phyloP scores from a whole-genome alignment of 345 rosid genomes.

The Eucalyptus cloeziana region DNA sequence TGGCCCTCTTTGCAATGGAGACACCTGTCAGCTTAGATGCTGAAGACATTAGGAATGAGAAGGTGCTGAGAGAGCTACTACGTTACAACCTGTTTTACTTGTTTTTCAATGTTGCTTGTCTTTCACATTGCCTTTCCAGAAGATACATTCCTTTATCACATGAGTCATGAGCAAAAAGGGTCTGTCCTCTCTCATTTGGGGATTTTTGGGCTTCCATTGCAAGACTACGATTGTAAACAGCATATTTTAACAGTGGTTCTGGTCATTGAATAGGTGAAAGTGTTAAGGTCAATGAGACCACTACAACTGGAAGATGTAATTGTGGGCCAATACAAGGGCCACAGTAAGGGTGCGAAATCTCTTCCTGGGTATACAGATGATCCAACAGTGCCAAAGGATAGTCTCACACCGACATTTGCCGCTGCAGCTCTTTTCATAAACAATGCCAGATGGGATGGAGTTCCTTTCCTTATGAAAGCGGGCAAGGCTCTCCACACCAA shows the following conservation, averaged over 20 bases:
- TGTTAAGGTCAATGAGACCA: slow-evolving; percentile 76
- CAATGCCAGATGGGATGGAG: slow-evolving; percentile 96
- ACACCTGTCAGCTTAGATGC: slow-evolving; percentile 95
- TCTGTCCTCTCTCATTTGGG: neutral
- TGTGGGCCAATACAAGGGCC: slow-evolving; percentile 87
- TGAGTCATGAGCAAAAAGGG: neutral
- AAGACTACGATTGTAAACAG: neutral
- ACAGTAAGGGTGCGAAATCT: slow-evolving; percentile 41
- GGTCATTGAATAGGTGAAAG: slow-evolving; percentile 52
- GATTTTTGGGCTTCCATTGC: neutral
- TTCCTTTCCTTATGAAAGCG: slow-evolving; percentile 89
- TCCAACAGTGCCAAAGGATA: slow-evolving; percentile 56
- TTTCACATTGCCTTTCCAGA: neutral
- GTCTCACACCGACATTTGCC: slow-evolving; percentile 82
- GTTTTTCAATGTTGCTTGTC: neutral
- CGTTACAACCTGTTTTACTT: neutral
- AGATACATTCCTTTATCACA: neutral
- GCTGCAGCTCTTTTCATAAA: slow-evolving; percentile 86
- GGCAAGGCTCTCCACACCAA: slow-evolving; percentile 85
- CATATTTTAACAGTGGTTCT: neutral
- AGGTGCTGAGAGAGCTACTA: slow-evolving; percentile 26
- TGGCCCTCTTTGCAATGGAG: slow-evolving; percentile 95
- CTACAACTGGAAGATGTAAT: slow-evolving; percentile 64
- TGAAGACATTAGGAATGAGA: slow-evolving; percentile 87
- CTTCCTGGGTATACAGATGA: slow-evolving; percentile 71